These are phyloP conservation scores for Fusarium nelsonii DNA, from an alignment of 2,329 filamentous ascomycete genomes.

Conservation along the genomic window DNA sequence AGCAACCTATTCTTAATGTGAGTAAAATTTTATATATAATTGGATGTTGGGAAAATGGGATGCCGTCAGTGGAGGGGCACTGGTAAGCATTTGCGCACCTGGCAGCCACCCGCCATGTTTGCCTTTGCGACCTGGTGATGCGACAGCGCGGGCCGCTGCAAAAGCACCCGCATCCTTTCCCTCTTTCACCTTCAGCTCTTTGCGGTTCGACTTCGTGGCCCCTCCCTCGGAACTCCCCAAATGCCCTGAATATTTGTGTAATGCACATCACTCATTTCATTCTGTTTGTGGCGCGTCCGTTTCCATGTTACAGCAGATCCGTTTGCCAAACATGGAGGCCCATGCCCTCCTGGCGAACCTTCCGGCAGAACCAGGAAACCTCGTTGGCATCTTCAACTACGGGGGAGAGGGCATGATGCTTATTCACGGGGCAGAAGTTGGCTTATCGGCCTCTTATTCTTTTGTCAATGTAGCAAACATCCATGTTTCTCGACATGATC, in stretches of 20 bases:
- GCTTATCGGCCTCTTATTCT: constrained; percentile 42
- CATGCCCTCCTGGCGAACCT: constrained; percentile 14
- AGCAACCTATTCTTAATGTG: constrained; percentile 65
- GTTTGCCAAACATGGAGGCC: constrained; percentile 20
- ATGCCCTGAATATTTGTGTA: not conserved
- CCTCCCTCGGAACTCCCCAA: constrained; percentile 4
- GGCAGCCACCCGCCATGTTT: constrained; percentile 27
- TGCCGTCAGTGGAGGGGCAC: constrained; percentile 14
- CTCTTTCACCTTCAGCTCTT: not conserved
- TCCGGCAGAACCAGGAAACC: constrained; percentile 28
- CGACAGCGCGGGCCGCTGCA: constrained; percentile 21
- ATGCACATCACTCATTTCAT: constrained; percentile 1
- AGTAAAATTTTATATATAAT: constrained; percentile 49
- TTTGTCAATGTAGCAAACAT: constrained; percentile 44
- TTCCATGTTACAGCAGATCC: constrained; percentile 12
- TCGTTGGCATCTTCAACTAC: constrained; percentile 42
- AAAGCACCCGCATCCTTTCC: constrained; percentile 31
- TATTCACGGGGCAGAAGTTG: constrained; percentile 33
- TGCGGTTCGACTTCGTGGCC: constrained; percentile 6
- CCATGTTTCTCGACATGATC: constrained; percentile 1
- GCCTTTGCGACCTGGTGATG: constrained; percentile 33
- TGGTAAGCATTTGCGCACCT: constrained; percentile 20
- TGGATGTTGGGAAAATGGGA: constrained; percentile 2
- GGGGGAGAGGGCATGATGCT: constrained; percentile 42
- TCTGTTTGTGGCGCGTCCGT: constrained; percentile 1